Base-by-base conservation (phyloP, 257 asterid genomes). In the Primulina eburnea region DNA sequence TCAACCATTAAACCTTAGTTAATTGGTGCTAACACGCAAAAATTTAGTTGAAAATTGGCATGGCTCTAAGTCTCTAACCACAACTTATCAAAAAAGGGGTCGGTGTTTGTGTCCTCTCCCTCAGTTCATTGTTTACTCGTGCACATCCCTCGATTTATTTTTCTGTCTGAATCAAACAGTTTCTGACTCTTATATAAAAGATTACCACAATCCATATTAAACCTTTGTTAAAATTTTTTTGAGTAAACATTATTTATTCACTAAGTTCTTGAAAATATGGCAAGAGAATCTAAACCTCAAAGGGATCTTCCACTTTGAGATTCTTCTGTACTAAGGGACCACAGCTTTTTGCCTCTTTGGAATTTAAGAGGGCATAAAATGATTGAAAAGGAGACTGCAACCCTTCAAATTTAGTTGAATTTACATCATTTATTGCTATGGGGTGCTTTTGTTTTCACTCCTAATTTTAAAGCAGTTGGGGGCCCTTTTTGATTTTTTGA, bases 281-380 rank as follows among this genome's bases (percentile, higher is more conserved):
- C 57, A 67, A 62, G 79, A 81, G 81, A 80, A 80, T 79, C 81
- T 64, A 58, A 59, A 64, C 7, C 53, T n/a, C 70, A 35, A 72
- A 66, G 71, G 75, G 79, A 86, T 78, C 86, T 81, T 81, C 84
- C 85, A 79, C 76, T 78, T 68, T 34, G 52, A 81, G 89, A 87
- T 83, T 88, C 85, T 83, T 76, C 71, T 75, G 69, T 68, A 58
- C n/a, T 3, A 64, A 79, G 81, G 90, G 79, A 73, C 88, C 89
- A 78, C 77, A 3, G 40, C 64, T 73, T 43, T 43, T 65, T 76
- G 83, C 79, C 86, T 66, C 77, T 77, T 59, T 70, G 78, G 70
- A 56, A 68, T 37, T 75, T 70, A 74, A 82, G 81, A 80, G 81
- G 90, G 50, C 83, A 77, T 61, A 37, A 47, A 77, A 65, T 53